Evolutionary conservation across 2,329 filamentous ascomycete species (phyloP).

Genomic region (Didymella lethalis): DNA sequence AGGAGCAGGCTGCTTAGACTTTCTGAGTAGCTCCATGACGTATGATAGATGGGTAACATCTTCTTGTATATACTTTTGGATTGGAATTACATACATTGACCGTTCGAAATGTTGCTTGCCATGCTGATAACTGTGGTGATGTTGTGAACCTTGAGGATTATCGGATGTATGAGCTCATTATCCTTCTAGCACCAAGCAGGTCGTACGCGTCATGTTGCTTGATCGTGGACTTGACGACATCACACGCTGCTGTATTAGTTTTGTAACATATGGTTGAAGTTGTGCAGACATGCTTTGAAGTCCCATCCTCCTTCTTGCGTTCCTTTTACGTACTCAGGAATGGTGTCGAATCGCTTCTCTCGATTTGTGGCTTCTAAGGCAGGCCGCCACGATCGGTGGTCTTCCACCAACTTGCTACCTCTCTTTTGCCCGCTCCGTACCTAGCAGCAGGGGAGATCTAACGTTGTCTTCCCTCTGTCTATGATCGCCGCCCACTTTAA

Average conservation of each 20-base stretch:
- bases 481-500: neutral
- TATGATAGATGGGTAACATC: conserved; percentile 1
- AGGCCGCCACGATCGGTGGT: neutral
- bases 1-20: conserved; percentile 27
- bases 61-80: conserved; percentile 20
- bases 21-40: neutral
- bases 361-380: neutral
- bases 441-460: neutral
- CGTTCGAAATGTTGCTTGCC: neutral
- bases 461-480: neutral
- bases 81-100: conserved; percentile 10
- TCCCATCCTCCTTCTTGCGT: neutral
- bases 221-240: neutral
- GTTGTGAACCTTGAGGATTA: too few species aligned
- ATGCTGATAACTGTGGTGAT: neutral
- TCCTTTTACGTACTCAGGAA: neutral
- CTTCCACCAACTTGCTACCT: neutral
- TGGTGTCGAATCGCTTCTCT: neutral
- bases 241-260: neutral
- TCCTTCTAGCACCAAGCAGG: too few species aligned
- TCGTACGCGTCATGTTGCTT: neutral
- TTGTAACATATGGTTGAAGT: neutral
- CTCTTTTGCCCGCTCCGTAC: neutral
- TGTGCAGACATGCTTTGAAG: neutral
- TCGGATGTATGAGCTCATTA: too few species aligned